phyloP scores from a whole-genome alignment of 148 eudicot genomes.

The Vaccinium vitisidaea region DNA sequence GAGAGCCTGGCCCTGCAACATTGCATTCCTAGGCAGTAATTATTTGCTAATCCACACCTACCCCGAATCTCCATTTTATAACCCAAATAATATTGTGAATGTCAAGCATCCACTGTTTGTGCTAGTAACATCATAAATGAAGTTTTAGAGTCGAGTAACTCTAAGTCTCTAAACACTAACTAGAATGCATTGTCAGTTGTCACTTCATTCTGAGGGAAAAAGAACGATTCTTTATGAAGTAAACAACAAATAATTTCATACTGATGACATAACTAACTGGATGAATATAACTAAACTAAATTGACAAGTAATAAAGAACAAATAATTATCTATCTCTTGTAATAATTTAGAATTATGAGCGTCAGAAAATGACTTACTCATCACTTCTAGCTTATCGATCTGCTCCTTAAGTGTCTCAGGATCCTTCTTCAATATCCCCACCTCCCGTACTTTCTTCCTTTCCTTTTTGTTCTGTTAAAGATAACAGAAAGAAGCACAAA shows the following conservation, averaged over 20 bases:
- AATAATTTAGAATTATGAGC: not conserved
- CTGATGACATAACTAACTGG: not conserved
- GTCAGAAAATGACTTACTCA: conserved; percentile 63
- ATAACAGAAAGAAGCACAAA: conserved; percentile 6
- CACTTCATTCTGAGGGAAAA: not conserved
- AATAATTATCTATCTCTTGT: not conserved
- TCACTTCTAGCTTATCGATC: conserved; percentile 79
- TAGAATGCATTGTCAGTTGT: not conserved
- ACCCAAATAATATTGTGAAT: not conserved
- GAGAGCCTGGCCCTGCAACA: not conserved
- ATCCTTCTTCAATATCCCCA: conserved; percentile 95
- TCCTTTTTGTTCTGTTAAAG: conserved; percentile 89
- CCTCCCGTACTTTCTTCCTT: conserved; percentile 96
- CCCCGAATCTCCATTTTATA: not conserved
- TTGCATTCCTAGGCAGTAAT: not conserved
- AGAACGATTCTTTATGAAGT: not conserved
- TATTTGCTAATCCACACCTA: not conserved
- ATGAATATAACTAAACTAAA: not conserved
- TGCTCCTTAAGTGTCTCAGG: conserved; percentile 89
- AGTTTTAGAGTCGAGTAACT: not conserved
- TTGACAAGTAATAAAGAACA: not conserved
- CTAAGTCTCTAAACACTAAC: not conserved
- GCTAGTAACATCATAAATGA: not conserved
- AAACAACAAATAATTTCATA: not conserved
- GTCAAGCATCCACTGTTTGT: not conserved